Evolutionary conservation across 1,139 yeast genomes (phyloP), one percentile per base, ranked within the genome.

Genomic region (Nakaseomyces nivariensis): DNA sequence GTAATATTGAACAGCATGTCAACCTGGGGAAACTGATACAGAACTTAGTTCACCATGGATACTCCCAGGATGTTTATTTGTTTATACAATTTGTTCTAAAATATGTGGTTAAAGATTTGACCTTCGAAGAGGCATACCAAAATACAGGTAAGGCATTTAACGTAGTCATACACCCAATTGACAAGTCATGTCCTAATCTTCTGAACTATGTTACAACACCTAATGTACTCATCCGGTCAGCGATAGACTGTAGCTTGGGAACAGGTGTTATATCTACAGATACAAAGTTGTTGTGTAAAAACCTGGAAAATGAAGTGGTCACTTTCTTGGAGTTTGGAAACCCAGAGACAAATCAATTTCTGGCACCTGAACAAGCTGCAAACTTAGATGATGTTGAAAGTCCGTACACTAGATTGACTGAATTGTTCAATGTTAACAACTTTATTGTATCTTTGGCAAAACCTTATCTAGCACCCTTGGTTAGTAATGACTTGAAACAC

Each of bases 141-240:
- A 81, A 83, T 52, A 88, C 97, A 0, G 88, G 89, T 43, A 80
- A 88, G 57, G 81, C 89, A 1, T 72, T 92, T 48, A 92, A 90
- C 64, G 84, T 92, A 47, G 87, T 94, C 1, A 94, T 92, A 3
- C 95, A 95, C 50, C 89, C 97, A 3, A 82, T 95, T 0, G 82
- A 80, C 56, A 77, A 73, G 48, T 62, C 67, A 11, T 69, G 88
- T 24, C 96, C 96, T 0, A 77, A 89, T 8, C 71, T 92, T 51
- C 72, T 92, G 37, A 92, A 92, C 64, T 90, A 92, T 62, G 79
- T 92, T 43, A 90, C 98, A 0, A 88, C 97, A 0, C 98, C 98
- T 0, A 89, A 92, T 66, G 96, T 90, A 8, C 76, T 92, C 6
- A 85, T 92, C 11, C 81, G 95, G 82, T 85, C 96, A 3, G 97